These are phyloP conservation scores for Starmerella asiatica DNA, from an alignment of 805 yeast species.

Conservation along the genomic window DNA sequence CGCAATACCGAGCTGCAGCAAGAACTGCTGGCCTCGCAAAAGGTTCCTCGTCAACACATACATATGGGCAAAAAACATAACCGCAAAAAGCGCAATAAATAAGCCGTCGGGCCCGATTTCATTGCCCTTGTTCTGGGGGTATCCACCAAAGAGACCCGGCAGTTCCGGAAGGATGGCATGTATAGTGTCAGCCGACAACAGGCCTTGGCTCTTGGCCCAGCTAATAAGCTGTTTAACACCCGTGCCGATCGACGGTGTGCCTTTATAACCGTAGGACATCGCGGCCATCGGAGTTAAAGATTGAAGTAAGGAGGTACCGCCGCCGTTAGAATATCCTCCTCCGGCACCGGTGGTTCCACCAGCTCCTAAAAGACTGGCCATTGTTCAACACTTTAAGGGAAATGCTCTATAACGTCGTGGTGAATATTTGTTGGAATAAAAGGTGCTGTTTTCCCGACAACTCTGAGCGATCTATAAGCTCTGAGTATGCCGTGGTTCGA, in stretches of 20 bases:
- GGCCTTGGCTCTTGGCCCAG: slow-evolving; percentile 11
- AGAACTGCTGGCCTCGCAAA: slow-evolving; percentile 47
- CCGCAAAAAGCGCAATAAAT: slow-evolving; percentile 39
- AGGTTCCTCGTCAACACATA: slow-evolving; percentile 37
- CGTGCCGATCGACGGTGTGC: slow-evolving; percentile 21
- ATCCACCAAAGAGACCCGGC: slow-evolving; percentile 42
- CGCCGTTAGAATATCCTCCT: slow-evolving; percentile 2
- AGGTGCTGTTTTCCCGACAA: no score
- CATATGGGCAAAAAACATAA: slow-evolving; percentile 37
- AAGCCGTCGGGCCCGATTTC: slow-evolving; percentile 52
- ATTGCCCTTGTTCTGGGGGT: slow-evolving; percentile 24
- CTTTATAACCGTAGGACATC: slow-evolving; percentile 10
- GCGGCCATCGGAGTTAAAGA: slow-evolving; percentile 18
- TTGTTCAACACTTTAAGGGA: neutral
- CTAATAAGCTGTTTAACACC: slow-evolving; percentile 21
- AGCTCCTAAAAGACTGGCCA: neutral
- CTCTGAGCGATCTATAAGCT: no score
- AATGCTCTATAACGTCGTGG: no score
- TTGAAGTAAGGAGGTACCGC: slow-evolving; percentile 7
- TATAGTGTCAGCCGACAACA: slow-evolving; percentile 14
- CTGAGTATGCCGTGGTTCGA: no score
- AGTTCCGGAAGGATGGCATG: slow-evolving; percentile 23
- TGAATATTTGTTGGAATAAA: no score
- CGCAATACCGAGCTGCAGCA: slow-evolving; percentile 39
- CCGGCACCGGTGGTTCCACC: neutral